Conservation (phyloP, 352 stramenopile genomes). For the Globisporangium iwayamae region DNA sequence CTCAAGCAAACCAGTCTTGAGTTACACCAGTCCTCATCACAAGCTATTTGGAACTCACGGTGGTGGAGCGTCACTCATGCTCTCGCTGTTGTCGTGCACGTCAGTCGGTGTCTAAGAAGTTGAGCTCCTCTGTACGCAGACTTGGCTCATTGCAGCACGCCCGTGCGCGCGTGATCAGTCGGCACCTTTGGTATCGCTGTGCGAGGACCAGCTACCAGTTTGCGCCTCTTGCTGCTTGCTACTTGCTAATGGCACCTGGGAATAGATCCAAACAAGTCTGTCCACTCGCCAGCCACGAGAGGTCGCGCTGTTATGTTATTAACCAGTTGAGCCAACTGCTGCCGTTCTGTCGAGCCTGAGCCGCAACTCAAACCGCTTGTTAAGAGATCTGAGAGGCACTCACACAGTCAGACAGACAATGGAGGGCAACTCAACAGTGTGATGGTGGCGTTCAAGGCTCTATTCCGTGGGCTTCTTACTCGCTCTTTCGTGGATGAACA, state of each 20-base stretch:
- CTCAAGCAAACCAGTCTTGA: background rate
- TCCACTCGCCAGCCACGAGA: background rate
- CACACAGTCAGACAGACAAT: too few species aligned
- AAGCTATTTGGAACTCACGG: slow-evolving; percentile 15
- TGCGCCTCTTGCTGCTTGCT: background rate
- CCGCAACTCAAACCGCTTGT: too few species aligned
- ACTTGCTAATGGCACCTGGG: background rate
- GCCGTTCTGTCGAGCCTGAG: too few species aligned
- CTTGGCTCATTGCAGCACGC: background rate
- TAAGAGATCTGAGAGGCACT: too few species aligned
- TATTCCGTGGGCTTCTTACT: slow-evolving; percentile 5
- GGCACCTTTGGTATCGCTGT: too few species aligned
- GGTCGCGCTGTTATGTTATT: background rate
- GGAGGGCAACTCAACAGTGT: too few species aligned
- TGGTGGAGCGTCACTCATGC: slow-evolving; percentile 26
- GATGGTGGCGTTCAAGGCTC: background rate
- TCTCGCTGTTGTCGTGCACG: background rate
- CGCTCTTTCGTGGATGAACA: background rate
- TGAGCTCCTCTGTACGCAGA: background rate
- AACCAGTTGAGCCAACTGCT: background rate
- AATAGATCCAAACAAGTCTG: background rate
- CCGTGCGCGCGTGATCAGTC: background rate
- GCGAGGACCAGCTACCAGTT: too few species aligned
- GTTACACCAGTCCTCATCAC: too few species aligned
- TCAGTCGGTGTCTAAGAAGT: background rate